Evolutionary conservation across 2,329 filamentous ascomycete species (phyloP).

Genomic region (Conoideocrella luteorostrata): DNA sequence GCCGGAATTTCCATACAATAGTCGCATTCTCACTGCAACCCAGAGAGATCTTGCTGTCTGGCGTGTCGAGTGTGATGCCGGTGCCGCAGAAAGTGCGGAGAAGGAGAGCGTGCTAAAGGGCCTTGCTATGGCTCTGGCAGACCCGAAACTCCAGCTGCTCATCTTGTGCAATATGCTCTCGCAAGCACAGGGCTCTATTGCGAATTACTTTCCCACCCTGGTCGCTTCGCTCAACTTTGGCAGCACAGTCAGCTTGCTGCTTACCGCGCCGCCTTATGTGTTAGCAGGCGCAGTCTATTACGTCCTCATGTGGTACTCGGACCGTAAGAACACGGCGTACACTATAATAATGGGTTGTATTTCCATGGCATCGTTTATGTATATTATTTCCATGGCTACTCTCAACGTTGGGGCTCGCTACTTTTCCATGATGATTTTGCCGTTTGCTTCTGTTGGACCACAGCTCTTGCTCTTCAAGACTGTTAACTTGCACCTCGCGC

Average conservation of each 20-base stretch:
- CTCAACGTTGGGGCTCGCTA: slow-evolving; percentile 32
- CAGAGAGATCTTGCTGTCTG: slow-evolving; percentile 53
- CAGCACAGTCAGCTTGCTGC: slow-evolving; percentile 34
- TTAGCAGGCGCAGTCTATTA: slow-evolving; percentile 31
- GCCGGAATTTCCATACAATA: slow-evolving; percentile 33
- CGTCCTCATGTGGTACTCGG: slow-evolving; percentile 27
- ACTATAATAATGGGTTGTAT: slow-evolving; percentile 29
- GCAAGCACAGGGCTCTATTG: slow-evolving; percentile 28
- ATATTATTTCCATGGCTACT: slow-evolving; percentile 31
- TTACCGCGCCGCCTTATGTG: slow-evolving; percentile 41
- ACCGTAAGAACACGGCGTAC: slow-evolving; percentile 30
- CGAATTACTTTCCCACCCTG: slow-evolving; percentile 24
- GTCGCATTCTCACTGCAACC: slow-evolving; percentile 32
- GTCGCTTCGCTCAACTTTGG: slow-evolving; percentile 25
- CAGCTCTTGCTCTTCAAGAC: slow-evolving; percentile 36
- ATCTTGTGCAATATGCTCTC: slow-evolving; percentile 33
- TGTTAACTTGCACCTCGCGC: slow-evolving; percentile 33
- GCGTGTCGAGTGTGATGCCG: slow-evolving; percentile 58
- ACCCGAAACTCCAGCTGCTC: slow-evolving; percentile 30
- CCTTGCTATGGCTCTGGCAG: slow-evolving; percentile 24
- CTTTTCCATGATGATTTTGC: slow-evolving; percentile 36
- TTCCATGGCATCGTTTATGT: slow-evolving; percentile 26
- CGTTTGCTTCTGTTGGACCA: slow-evolving; percentile 26
- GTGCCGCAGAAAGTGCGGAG: slow-evolving; percentile 24
- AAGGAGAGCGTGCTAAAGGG: slow-evolving; percentile 21